These are phyloP conservation scores for Aspergillus texensis DNA, from an alignment of 2,329 filamentous ascomycete species.

Conservation along the genomic window DNA sequence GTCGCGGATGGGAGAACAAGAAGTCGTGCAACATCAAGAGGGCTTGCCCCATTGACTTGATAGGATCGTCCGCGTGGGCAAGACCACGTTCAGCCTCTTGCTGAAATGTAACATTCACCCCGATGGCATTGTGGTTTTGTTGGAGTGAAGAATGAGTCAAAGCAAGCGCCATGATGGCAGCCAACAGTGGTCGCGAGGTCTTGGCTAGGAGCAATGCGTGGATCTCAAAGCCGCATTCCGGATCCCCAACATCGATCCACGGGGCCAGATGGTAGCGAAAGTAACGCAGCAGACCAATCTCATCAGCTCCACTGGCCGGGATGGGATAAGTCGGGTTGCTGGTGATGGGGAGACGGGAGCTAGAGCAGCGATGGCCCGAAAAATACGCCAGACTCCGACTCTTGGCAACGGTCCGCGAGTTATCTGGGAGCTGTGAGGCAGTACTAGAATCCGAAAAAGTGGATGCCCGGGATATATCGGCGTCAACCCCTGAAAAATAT, in stretches of 20 bases:
- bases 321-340: constrained; percentile 1
- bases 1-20: constrained; percentile 16
- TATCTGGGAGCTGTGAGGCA: background rate
- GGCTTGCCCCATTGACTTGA: constrained; percentile 8
- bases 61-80: constrained; percentile 14
- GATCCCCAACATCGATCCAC: constrained; percentile 30
- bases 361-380: background rate
- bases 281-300: constrained; percentile 28
- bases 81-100: constrained; percentile 23
- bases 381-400: background rate
- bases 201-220: constrained; percentile 25
- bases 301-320: constrained; percentile 12
- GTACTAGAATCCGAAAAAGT: background rate
- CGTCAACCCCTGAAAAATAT: background rate
- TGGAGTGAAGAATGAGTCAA: constrained; percentile 19
- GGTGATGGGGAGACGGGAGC: background rate
- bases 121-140: constrained; percentile 3
- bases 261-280: constrained; percentile 28
- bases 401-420: constrained; percentile 3
- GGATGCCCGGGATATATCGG: background rate
- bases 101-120: constrained; percentile 17
- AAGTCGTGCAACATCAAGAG: constrained; percentile 24
- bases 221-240: constrained; percentile 24
- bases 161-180: constrained; percentile 25
- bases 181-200: constrained; percentile 19